Base-by-base conservation (phyloP, 2,329 filamentous ascomycete species). In the Colletotrichum ledebouriae region DNA sequence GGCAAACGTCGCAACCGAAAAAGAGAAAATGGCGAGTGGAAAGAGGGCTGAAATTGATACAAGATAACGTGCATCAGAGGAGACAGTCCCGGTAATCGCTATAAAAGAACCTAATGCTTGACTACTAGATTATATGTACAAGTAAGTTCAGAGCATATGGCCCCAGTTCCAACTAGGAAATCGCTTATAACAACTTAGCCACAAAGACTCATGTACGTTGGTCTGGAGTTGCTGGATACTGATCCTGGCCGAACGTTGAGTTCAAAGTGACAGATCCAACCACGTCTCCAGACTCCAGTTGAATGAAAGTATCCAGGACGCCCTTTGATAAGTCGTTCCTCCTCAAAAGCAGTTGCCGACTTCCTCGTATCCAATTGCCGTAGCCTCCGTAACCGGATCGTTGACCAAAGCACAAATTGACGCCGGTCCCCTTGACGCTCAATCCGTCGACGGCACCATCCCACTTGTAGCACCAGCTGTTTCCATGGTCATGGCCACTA, bases 321-420 rank as follows among this genome's bases (percentile, higher is more conserved):
- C 78, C 71, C 4, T 77, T 71, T 6, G 73, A 72, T 15, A 87
- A 73, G 22, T 76, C 76, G 1, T 78, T 74, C 46, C 85, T 79
- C 2, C 82, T 78, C 1, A 90, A 71, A 2, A 82, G 72, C 12
- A 91, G 78, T 71, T 90, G 86, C 1, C 89, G 81, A 4, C 84
- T 83, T 1, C 90, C 90, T 0, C 90, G 85, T 10, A 85, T 84
- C 86, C 87, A 91, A 52, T 82, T 81, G 0, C 89, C 88, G 72
- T 93, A 93, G 0, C 91, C 90, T 0, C 90, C 91, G 63, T 92
- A 92, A 0, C 91, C 90, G 0, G 88, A 85, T 71, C 90, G 90
- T 71, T 91, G 87, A 5, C 89, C 88, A 73, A 90, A 92, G 72
- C 84, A 86, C 10, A 86, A 72, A 52, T 83, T 79, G n/a, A 82